Percentiles rank a stretch among this genome's conserved stretches.
Evolutionary conservation across 2,329 filamentous ascomycete genomes (phyloP).

Genomic region (Trichoderma sp.): DNA sequence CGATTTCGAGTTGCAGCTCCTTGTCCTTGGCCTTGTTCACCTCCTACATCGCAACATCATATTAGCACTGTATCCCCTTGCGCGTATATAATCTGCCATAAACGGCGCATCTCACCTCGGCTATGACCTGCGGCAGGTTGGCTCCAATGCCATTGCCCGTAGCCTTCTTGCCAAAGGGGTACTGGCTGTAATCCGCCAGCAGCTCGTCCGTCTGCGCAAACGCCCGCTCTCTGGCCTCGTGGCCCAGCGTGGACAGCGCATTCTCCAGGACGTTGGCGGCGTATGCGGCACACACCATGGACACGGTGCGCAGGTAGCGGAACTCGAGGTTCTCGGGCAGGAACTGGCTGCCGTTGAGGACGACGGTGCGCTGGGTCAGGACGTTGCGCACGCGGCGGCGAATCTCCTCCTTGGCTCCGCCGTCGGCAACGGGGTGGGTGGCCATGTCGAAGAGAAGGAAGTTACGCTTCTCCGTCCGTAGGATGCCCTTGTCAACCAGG

Average conservation of each 20-base stretch:
- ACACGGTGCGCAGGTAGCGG: conserved; percentile 83
- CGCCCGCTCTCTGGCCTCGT: conserved; percentile 89
- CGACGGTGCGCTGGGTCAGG: conserved; percentile 89
- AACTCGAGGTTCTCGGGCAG: conserved; percentile 93
- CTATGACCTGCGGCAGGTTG: conserved; percentile 83
- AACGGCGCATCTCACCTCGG: conserved; percentile 54
- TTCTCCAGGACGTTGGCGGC: conserved; percentile 98
- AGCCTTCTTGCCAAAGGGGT: conserved; percentile 87
- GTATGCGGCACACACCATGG: conserved; percentile 97
- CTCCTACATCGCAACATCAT: conserved; percentile 49
- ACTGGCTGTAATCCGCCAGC: conserved; percentile 94
- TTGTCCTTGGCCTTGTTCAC: conserved; percentile 83
- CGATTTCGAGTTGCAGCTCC: conserved; percentile 94
- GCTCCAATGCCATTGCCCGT: conserved; percentile 80
- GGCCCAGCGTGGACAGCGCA: conserved; percentile 87
- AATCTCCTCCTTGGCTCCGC: conserved; percentile 96
- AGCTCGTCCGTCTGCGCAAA: conserved; percentile 97
- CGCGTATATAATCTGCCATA: neutral
- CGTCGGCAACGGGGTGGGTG: conserved; percentile 93
- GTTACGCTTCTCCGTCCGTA: conserved; percentile 98
- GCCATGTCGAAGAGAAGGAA: conserved; percentile 99
- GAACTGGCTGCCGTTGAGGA: conserved; percentile 81
- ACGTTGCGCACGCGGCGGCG: conserved; percentile 87
- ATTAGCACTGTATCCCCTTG: neutral
- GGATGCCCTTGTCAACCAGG: conserved; percentile 96